Conservation (phyloP, 208 protist genomes). For the Leishmania gerbilli region DNA sequence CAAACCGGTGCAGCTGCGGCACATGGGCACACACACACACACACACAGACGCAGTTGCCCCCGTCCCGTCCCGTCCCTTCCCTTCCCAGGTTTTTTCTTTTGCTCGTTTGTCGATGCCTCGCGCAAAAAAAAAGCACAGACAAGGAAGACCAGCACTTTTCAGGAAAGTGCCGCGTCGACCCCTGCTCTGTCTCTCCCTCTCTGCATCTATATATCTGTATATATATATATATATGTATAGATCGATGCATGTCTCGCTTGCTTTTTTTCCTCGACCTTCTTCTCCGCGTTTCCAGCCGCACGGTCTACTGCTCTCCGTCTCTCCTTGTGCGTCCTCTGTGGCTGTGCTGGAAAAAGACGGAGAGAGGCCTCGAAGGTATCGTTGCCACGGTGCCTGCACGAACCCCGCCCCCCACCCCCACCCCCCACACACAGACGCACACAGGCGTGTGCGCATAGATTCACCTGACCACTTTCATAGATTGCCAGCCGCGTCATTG, state of each 20-base stretch:
- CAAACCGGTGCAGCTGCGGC: not conserved
- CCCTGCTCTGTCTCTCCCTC: not conserved
- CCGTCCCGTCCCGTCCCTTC: not conserved
- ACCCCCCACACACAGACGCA: not conserved
- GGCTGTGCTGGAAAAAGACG: not conserved
- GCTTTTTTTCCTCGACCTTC: not conserved
- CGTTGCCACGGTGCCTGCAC: not conserved
- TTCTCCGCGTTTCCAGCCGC: not conserved
- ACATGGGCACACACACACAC: not conserved
- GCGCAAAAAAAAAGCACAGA: not conserved
- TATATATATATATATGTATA: too few species aligned
- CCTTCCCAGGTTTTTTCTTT: not conserved
- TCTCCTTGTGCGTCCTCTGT: not conserved
- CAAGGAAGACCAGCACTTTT: not conserved
- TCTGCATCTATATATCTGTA: not conserved
- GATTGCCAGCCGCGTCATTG: not conserved
- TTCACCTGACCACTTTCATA: not conserved
- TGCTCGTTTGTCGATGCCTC: conserved; percentile 10
- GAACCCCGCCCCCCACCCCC: too few species aligned
- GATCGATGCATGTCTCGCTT: too few species aligned
- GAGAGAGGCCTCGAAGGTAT: not conserved
- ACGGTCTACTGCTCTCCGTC: not conserved
- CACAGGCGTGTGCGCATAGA: too few species aligned
- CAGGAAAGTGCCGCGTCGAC: not conserved
- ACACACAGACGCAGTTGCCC: not conserved